Evolutionary conservation across 345 rosid species (phyloP).

Genomic region (Microthlaspi erraticum): DNA sequence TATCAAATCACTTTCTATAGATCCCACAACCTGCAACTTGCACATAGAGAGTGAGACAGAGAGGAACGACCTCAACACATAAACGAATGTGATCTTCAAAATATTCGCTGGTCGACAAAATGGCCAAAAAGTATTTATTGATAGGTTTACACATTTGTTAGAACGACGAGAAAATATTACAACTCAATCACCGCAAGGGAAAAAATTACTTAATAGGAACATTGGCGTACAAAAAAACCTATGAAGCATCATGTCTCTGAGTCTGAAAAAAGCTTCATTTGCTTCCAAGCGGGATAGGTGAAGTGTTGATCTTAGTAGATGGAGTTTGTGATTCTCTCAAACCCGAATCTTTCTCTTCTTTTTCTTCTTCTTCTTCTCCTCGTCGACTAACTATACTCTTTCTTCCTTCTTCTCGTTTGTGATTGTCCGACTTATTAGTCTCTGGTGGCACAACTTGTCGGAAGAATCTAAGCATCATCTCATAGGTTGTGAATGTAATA

Average conservation of each 20-base stretch:
- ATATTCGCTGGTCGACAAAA: not conserved
- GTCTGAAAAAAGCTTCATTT: constrained; percentile 29
- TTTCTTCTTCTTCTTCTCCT: constrained; percentile 9
- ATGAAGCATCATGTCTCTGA: constrained; percentile 26
- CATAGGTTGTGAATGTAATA: constrained; percentile 82
- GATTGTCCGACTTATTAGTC: constrained; percentile 24
- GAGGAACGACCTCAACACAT: constrained; percentile 11
- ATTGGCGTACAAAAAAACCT: constrained; percentile 25
- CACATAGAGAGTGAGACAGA: constrained; percentile 22
- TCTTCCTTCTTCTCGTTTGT: constrained; percentile 29
- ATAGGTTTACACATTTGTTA: constrained; percentile 40
- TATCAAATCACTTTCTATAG: constrained; percentile 21
- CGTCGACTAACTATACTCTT: constrained; percentile 36
- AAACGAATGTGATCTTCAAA: constrained; percentile 9
- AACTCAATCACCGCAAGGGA: constrained; percentile 30
- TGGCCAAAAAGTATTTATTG: constrained; percentile 25
- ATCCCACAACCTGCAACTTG: constrained; percentile 30
- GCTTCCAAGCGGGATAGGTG: constrained; percentile 45
- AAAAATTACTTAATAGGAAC: constrained; percentile 28
- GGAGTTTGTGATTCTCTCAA: constrained; percentile 41
- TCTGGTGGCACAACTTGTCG: constrained; percentile 51
- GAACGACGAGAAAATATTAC: constrained; percentile 29
- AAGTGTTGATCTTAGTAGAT: constrained; percentile 38
- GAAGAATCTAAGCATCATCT: constrained; percentile 71
- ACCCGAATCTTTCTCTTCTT: constrained; percentile 39